phyloP scores from a whole-genome alignment of 2,329 filamentous ascomycete genomes.

The Paracoccidioides brasiliensis region DNA sequence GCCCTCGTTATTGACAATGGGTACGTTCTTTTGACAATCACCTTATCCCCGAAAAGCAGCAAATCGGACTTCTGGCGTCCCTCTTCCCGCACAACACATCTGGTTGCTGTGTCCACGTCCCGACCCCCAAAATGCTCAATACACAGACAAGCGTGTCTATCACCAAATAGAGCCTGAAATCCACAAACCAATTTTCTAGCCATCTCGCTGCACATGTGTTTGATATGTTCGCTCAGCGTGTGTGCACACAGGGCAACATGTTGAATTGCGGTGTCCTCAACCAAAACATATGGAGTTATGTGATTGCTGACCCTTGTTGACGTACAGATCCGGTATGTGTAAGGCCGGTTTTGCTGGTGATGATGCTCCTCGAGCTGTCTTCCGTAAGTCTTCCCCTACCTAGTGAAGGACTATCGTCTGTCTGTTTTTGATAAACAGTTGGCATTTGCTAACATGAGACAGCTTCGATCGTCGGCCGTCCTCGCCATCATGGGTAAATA shows the following conservation, averaged over 20 bases:
- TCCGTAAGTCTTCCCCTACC: conserved; percentile 64
- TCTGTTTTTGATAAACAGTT: neutral
- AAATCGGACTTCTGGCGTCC: neutral
- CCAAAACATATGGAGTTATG: neutral
- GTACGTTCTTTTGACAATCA: conserved; percentile 50
- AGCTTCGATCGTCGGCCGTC: conserved; percentile 99
- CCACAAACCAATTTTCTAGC: neutral
- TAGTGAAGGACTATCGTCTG: neutral
- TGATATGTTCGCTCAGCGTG: neutral
- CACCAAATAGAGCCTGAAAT: neutral
- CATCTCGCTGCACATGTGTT: neutral
- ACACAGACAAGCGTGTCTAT: neutral
- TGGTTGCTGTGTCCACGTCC: neutral
- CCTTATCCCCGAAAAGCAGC: too few species aligned
- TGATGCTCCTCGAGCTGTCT: conserved; percentile 98
- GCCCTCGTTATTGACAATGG: conserved; percentile 99
- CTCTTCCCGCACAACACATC: neutral
- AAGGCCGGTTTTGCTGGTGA: conserved; percentile 99
- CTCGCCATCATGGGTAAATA: conserved; percentile 98
- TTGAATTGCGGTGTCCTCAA: neutral
- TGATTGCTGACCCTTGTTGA: conserved; percentile 13
- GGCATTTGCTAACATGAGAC: conserved; percentile 17
- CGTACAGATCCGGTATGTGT: conserved; percentile 95
- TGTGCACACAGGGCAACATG: neutral
- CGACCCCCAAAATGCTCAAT: conserved; percentile 10